Conservation (phyloP, 768 basidiomycete species). For the Kondoa malvinella region DNA sequence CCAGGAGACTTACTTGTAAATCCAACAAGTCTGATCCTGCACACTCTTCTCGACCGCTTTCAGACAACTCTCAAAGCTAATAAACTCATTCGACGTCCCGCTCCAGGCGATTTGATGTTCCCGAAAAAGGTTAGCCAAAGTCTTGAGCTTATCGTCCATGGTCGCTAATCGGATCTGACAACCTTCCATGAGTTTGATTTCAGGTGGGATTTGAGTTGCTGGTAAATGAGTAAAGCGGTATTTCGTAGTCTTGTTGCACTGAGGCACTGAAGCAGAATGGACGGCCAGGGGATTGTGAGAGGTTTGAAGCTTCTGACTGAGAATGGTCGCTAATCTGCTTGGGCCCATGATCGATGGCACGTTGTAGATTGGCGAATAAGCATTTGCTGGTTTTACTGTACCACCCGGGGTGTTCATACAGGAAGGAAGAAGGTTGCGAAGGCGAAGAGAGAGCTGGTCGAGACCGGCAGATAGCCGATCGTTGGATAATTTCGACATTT, state of each 20-base stretch:
- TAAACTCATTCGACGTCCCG: neutral
- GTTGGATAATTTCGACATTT: neutral
- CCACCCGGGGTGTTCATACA: neutral
- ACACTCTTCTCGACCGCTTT: neutral
- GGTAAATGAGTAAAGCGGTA: neutral
- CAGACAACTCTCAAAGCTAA: neutral
- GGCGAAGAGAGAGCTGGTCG: neutral
- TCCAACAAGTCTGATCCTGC: neutral
- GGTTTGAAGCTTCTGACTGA: neutral
- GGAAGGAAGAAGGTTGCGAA: neutral
- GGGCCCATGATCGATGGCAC: neutral
- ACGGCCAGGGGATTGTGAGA: neutral
- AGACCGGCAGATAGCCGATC: neutral
- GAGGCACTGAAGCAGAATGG: neutral
- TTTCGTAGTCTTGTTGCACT: neutral
- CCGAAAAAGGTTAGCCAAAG: neutral
- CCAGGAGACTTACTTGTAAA: neutral
- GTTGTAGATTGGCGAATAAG: neutral
- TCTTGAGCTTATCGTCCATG: neutral
- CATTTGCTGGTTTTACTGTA: neutral
- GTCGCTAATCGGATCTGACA: neutral
- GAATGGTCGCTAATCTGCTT: neutral
- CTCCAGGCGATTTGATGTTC: neutral
- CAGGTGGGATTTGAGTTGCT: neutral
- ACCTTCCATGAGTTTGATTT: neutral